Evolutionary conservation across 306 rosid genomes (phyloP), one percentile per base, ranked within the genome.

Genomic region (Castanopsis chinensis): DNA sequence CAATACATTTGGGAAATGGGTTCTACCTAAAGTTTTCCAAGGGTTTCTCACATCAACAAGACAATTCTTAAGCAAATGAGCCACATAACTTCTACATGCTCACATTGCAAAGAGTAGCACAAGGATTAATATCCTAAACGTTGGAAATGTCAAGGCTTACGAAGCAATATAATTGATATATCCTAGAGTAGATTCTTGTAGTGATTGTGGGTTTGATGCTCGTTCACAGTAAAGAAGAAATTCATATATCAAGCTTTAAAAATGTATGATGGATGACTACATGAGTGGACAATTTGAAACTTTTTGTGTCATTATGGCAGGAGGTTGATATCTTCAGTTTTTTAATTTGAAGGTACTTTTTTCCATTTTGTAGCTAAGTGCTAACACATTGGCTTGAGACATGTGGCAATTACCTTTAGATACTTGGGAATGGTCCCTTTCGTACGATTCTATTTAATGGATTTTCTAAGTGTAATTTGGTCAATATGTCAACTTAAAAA

Each of bases 371-470:
- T 21, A 7, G 72, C 27, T 41, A 41, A 41, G 12, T 64, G n/a
- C 51, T 33, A 71, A 37, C n/a, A 7, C 69, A 2, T 67, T 43
- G 79, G 57, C 49, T 75, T 20, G 15, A 13, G 70, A 28, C 53
- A 97, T 97, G 76, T 70, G 43, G 19, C 68, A 58, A 65, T 70
- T 54, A 77, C 64, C 71, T 81, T 55, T 43, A 45, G 64, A 63
- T 71, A 77, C 51, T 32, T 67, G 52, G 72, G 45, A 67, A 1
- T 33, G 33, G 52, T 33, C 9, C 41, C 28, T 69, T 69, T 33
- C 15, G 4, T 9, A 67, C 0, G 11, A 67, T 37, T 5, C 54
- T 20, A 4, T 35, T 69, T 69, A 35, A 25, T 41, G 17, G 4
- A 5, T 35, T 30, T 35, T 7, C 7, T 33, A 32, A 18, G 15